A percentile compares a stretch with the other conserved stretches of the same genome.
These are phyloP conservation scores for Platismatia glauca DNA, from an alignment of 495 filamentous ascomycete species.

Conservation along the genomic window DNA sequence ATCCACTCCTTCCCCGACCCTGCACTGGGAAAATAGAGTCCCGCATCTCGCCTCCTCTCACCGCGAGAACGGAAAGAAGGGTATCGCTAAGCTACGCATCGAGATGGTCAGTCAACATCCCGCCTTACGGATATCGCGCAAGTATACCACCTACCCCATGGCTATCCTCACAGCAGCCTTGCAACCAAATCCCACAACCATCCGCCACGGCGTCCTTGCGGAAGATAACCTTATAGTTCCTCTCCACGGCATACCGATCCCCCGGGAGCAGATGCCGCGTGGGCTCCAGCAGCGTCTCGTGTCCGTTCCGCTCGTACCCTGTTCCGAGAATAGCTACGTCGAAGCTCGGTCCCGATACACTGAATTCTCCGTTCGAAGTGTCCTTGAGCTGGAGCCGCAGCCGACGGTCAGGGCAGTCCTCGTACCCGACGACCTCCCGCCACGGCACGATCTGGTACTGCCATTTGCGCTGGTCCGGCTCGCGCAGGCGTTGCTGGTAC, in stretches of 20 bases:
- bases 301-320: slow-evolving; percentile 70
- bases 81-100: slow-evolving; percentile 58
- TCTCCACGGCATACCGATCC: slow-evolving; percentile 36
- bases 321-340: slow-evolving; percentile 83
- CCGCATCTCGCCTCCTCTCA: slow-evolving; percentile 69
- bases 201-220: slow-evolving; percentile 50
- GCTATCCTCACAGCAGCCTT: slow-evolving; percentile 87
- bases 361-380: slow-evolving; percentile 26
- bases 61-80: slow-evolving; percentile 66
- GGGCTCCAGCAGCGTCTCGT: slow-evolving; percentile 65
- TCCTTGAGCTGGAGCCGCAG: slow-evolving; percentile 30
- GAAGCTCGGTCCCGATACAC: slow-evolving; percentile 42
- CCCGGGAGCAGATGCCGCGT: slow-evolving; percentile 54
- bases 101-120: background rate
- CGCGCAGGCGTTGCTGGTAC: slow-evolving; percentile 72
- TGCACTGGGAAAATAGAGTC: slow-evolving; percentile 51
- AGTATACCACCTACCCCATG: slow-evolving; percentile 60
- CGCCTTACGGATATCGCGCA: background rate
- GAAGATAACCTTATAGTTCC: slow-evolving; percentile 71
- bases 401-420: slow-evolving; percentile 36
- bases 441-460: slow-evolving; percentile 66
- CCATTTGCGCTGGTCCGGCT: slow-evolving; percentile 63
- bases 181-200: slow-evolving; percentile 76
- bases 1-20: background rate
- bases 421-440: slow-evolving; percentile 51